These are phyloP conservation scores for Marchantia polymorpha DNA, from an alignment of 225 moss, liverwort and hornwort species.

Conservation along the genomic window DNA sequence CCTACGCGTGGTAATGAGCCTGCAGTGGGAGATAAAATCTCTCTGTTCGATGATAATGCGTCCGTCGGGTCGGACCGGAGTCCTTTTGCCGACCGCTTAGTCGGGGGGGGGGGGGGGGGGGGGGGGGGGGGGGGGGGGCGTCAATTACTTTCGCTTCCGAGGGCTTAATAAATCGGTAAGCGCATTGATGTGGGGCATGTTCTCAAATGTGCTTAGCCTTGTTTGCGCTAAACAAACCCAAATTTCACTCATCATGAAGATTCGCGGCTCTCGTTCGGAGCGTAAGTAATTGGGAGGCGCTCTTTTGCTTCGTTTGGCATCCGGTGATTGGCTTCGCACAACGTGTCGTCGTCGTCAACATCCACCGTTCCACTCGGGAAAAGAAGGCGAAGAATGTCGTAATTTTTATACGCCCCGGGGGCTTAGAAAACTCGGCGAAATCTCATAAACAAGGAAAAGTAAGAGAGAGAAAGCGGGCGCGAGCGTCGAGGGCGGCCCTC, in stretches of 20 bases:
- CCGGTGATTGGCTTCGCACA: not conserved
- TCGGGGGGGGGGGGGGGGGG: not conserved
- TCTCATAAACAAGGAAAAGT: not conserved
- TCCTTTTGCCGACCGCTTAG: no score
- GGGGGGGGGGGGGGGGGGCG: not conserved
- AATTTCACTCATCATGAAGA: not conserved
- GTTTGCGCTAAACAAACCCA: not conserved
- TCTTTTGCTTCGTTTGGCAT: not conserved
- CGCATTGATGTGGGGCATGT: constrained; percentile 1
- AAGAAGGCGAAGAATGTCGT: no score
- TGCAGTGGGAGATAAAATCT: not conserved
- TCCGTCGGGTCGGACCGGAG: not conserved
- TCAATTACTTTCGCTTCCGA: not conserved
- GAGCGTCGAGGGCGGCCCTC: not conserved
- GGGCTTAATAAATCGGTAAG: not conserved
- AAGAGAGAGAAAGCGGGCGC: not conserved
- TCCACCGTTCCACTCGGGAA: no score
- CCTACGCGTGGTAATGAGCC: not conserved
- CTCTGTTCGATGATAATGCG: not conserved
- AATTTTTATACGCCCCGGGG: not conserved
- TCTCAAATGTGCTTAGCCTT: not conserved
- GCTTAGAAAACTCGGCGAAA: not conserved
- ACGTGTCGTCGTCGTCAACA: not conserved
- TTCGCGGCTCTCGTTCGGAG: not conserved
- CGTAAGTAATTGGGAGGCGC: not conserved